Evolutionary conservation across 306 rosid species (phyloP).

Genomic region (Vigna trinervia): DNA sequence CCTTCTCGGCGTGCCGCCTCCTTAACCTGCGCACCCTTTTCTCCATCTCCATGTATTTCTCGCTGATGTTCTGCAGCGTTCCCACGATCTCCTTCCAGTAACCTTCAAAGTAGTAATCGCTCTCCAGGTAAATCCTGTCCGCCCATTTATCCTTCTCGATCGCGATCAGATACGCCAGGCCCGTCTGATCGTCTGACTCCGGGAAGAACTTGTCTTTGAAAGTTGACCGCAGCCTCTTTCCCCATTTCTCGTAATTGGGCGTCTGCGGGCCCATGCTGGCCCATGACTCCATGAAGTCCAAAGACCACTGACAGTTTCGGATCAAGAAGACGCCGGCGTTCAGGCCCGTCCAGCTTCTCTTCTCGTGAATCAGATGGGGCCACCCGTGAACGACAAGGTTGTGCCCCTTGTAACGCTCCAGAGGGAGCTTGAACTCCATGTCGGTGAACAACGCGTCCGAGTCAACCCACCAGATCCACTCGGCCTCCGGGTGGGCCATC

Average conservation of each 20-base stretch:
- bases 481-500: constrained; percentile 93
- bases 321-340: constrained; percentile 90
- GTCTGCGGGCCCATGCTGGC: constrained; percentile 92
- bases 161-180: constrained; percentile 75
- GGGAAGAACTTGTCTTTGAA: constrained; percentile 81
- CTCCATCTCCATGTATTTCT: constrained; percentile 54
- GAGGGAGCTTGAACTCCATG: constrained; percentile 80
- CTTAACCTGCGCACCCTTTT: constrained; percentile 49
- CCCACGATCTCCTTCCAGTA: constrained; percentile 75
- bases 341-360: constrained; percentile 87
- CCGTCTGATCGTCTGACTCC: constrained; percentile 94
- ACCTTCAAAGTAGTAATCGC: constrained; percentile 74
- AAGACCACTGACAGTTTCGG: constrained; percentile 87
- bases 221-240: constrained; percentile 52
- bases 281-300: constrained; percentile 80
- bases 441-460: constrained; percentile 90
- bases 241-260: constrained; percentile 74
- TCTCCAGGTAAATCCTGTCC: constrained; percentile 73
- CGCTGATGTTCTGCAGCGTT: constrained; percentile 51
- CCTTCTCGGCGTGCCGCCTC: constrained; percentile 79
- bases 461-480: constrained; percentile 99
- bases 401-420: constrained; percentile 65
- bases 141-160: constrained; percentile 66
- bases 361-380: constrained; percentile 61
- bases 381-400: constrained; percentile 84